Percentiles rank a stretch among this genome's conserved stretches.
These are phyloP conservation scores for Helianthus annuus DNA, from an alignment of 129 eudicot species.

Conservation along the genomic window DNA sequence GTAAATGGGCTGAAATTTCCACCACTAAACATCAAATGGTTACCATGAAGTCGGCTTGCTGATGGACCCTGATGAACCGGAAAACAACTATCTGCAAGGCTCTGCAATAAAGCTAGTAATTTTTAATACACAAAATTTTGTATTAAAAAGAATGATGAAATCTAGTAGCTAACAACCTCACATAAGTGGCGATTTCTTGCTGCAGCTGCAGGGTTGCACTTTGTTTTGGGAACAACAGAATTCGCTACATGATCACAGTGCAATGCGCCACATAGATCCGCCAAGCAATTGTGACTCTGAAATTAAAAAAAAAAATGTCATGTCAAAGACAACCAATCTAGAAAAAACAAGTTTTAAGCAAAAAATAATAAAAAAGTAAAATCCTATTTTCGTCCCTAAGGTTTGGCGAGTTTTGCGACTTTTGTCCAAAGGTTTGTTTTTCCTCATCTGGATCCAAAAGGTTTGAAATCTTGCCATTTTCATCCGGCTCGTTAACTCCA, in stretches of 20 bases:
- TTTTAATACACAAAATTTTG: conserved; percentile 16
- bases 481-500: too few species aligned
- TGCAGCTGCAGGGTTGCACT: conserved; percentile 96
- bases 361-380: not conserved
- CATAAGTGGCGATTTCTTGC: conserved; percentile 80
- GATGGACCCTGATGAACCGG: conserved; percentile 80
- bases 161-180: conserved; percentile 62
- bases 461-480: too few species aligned
- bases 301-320: conserved; percentile 16
- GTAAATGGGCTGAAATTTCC: not conserved
- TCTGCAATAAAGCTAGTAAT: conserved; percentile 45
- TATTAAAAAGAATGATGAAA: not conserved
- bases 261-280: conserved; percentile 88
- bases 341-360: conserved; percentile 3
- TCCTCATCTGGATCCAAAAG: too few species aligned
- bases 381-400: too few species aligned
- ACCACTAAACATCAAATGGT: conserved; percentile 11
- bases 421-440: too few species aligned
- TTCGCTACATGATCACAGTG: conserved; percentile 70
- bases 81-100: conserved; percentile 81
- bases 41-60: conserved; percentile 91
- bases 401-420: too few species aligned
- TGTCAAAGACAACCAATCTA: conserved; percentile 5
- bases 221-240: conserved; percentile 52
- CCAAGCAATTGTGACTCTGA: conserved; percentile 87